Conservation (phyloP, 371 early-diverging fungal species). For the Mucor racemosus region DNA sequence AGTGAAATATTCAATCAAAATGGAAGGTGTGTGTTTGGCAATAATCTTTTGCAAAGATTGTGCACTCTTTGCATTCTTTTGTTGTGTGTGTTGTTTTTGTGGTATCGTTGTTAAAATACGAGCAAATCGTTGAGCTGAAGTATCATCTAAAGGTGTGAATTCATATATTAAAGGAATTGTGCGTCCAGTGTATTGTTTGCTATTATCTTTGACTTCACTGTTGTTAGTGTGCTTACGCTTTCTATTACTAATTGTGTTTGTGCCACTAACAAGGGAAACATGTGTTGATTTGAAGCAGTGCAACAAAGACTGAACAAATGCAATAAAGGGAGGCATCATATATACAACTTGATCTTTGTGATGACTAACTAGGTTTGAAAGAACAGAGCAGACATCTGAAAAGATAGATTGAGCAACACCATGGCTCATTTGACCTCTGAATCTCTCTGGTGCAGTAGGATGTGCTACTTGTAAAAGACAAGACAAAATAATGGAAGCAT, state of each 20-base stretch:
- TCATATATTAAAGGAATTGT: slow-evolving; percentile 23
- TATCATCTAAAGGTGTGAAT: slow-evolving; percentile 54
- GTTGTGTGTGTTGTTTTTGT: slow-evolving; percentile 20
- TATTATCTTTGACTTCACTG: not conserved
- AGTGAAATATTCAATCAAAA: slow-evolving; percentile 67
- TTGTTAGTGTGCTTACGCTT: slow-evolving; percentile 19
- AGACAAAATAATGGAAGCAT: slow-evolving; percentile 40
- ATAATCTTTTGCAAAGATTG: slow-evolving; percentile 51
- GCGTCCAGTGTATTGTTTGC: slow-evolving; percentile 13
- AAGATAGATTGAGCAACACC: slow-evolving; percentile 39
- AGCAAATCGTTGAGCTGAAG: slow-evolving; percentile 57
- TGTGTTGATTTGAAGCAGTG: slow-evolving; percentile 67
- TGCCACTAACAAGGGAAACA: slow-evolving; percentile 47
- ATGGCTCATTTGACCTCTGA: slow-evolving; percentile 23
- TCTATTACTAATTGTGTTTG: not conserved
- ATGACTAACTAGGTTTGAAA: slow-evolving; percentile 48
- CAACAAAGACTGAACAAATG: slow-evolving; percentile 52
- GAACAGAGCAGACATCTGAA: slow-evolving; percentile 46
- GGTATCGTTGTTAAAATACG: slow-evolving; percentile 59
- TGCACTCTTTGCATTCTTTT: slow-evolving; percentile 20
- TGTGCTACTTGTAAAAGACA: slow-evolving; percentile 40
- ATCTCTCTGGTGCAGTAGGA: slow-evolving; percentile 33
- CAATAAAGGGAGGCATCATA: slow-evolving; percentile 52
- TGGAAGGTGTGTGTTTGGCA: slow-evolving; percentile 71
- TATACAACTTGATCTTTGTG: slow-evolving; percentile 55